phyloP scores from a whole-genome alignment of 2,329 filamentous ascomycete species.

The Colletotrichum noveboracense region DNA sequence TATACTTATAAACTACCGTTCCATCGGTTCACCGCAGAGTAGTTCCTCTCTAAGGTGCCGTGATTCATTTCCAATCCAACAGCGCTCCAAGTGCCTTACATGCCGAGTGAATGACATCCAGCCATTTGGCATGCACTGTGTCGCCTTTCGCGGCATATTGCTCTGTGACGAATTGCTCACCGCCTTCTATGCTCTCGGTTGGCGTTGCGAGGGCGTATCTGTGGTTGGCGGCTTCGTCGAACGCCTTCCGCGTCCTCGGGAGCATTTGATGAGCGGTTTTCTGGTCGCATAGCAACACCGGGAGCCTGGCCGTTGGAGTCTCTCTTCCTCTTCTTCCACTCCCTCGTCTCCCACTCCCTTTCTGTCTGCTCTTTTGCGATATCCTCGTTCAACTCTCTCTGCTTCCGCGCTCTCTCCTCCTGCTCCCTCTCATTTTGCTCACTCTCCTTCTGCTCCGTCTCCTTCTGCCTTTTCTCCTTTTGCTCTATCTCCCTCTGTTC shows the following conservation, averaged over 20 bases:
- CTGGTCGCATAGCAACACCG: neutral
- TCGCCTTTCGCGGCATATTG: neutral
- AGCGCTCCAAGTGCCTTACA: neutral
- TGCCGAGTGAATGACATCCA: neutral
- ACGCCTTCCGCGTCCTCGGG: neutral
- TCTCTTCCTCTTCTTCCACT: neutral
- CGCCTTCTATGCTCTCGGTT: neutral
- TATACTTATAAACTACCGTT: neutral
- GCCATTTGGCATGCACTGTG: neutral
- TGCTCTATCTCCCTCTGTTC: neutral
- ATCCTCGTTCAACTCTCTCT: too few species aligned
- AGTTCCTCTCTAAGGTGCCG: neutral
- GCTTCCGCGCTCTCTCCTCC: too few species aligned
- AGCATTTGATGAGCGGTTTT: neutral
- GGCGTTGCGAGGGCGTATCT: neutral
- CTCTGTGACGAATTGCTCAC: neutral
- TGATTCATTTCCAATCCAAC: neutral
- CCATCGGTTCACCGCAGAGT: neutral
- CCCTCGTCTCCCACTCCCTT: too few species aligned
- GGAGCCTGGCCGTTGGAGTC: neutral
- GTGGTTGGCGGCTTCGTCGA: neutral
- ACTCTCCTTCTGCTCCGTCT: too few species aligned
- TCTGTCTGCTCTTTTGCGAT: too few species aligned
- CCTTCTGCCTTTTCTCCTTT: neutral
- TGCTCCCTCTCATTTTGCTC: too few species aligned